These are phyloP conservation scores for Fonsecaea monophora DNA, from an alignment of 2,329 filamentous ascomycete genomes.

Conservation along the genomic window DNA sequence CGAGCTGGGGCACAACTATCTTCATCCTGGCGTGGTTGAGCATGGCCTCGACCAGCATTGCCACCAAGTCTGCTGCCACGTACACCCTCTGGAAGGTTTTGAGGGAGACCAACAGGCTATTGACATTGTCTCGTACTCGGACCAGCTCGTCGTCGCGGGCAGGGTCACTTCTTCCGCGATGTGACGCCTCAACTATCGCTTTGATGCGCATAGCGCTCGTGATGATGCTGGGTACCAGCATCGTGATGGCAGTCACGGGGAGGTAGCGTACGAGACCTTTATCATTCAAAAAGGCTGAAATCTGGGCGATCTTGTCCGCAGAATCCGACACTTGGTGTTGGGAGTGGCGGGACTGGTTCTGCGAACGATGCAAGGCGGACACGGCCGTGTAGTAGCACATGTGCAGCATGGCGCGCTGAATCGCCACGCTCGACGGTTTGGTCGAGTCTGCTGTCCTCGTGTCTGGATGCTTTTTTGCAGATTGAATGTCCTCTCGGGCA, in stretches of 20 bases:
- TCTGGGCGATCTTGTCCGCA: constrained; percentile 9
- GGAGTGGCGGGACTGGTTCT: constrained; percentile 2
- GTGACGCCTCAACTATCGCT: neutral
- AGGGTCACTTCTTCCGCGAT: neutral
- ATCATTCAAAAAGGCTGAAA: constrained; percentile 14
- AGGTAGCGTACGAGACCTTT: constrained; percentile 20
- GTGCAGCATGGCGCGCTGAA: constrained; percentile 21
- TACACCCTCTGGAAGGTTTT: constrained; percentile 1
- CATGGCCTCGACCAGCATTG: constrained; percentile 5
- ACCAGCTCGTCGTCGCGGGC: neutral
- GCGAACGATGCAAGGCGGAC: constrained; percentile 20
- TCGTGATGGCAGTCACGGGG: constrained; percentile 18
- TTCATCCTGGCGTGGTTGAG: neutral
- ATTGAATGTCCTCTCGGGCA: neutral
- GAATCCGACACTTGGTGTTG: constrained; percentile 8
- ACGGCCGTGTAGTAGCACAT: constrained; percentile 17
- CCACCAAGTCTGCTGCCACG: constrained; percentile 14
- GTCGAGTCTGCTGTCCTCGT: neutral
- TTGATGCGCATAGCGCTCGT: constrained; percentile 13
- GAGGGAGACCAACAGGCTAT: constrained; percentile 7
- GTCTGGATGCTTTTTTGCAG: neutral
- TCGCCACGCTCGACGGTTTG: constrained; percentile 11
- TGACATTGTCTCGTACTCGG: constrained; percentile 15
- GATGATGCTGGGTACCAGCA: constrained; percentile 22
- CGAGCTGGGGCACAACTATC: neutral